Evolutionary conservation across 495 filamentous ascomycete genomes (phyloP), one percentile per base, ranked within the genome.

Genomic region (Penicillium cinerascens): DNA sequence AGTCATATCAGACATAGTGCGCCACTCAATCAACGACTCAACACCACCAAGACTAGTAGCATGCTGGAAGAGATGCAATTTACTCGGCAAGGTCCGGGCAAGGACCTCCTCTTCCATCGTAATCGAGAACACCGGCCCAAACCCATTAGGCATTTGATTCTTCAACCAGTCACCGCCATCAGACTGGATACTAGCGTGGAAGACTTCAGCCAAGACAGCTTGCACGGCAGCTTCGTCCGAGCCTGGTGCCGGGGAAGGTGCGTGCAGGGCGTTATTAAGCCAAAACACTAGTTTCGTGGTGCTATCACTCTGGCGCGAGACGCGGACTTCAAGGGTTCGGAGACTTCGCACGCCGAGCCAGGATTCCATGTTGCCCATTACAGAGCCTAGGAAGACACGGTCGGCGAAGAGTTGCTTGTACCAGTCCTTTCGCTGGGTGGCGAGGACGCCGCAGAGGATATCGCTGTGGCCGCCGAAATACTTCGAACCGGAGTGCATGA

Each of bases 401-500:
- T 98, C 92, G 2, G 60, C 56, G 29, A 68, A 68, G 51, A 98
- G 63, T 41, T 69, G 69, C 3, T 61, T 49, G 26, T 79, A 65
- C 87, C 84, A 88, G 4, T 77, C 77, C 47, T 80, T 67, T 39
- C 65, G 61, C 44, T 76, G 70, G 6, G 87, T 81, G 0, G 82
- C 86, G 17, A 97, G 74, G 17, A 95, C 86, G 11, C 93, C 93
- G 58, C 87, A 89, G 0, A 98, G 81, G 70, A 97, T 72, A 70
- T 98, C 93, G 55, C 82, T 87, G 70, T 98, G 93, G 1, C 93
- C 93, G 17, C 93, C 93, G 51, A 98, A 80, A 67, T 96, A 98
- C 77, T 98, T 98, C 8, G 91, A 93, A 11, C 89, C 93, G 20
- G 79, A 84, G 68, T 98, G 93, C 87, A 97, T 87, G 18, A 96